Evolutionary conservation across 306 rosid genomes (phyloP).

Genomic region (Ormosia emarginata): DNA sequence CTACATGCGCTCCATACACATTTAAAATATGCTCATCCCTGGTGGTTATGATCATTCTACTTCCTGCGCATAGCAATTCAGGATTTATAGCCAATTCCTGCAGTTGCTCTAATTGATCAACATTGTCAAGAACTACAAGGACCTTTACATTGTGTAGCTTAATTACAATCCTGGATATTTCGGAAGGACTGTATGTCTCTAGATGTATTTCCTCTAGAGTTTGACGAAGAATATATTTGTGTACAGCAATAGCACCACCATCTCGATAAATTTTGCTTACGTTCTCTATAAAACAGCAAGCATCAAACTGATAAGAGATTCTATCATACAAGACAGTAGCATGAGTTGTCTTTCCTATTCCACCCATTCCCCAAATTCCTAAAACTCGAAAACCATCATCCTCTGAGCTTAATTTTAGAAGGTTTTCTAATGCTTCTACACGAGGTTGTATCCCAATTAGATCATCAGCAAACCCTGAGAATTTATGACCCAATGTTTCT

Average conservation of each 20-base stretch:
- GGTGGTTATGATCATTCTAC: conserved; percentile 1
- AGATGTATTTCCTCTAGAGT: neutral
- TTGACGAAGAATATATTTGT: neutral
- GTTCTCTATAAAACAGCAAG: neutral
- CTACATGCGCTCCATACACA: neutral
- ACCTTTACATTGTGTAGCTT: neutral
- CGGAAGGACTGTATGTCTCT: neutral
- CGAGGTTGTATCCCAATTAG: conserved; percentile 14
- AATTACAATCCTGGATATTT: neutral
- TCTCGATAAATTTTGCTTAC: neutral
- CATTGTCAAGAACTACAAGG: conserved; percentile 4
- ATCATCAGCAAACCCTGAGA: neutral
- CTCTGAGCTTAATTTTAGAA: neutral
- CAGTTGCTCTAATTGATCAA: neutral
- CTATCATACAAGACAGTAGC: neutral
- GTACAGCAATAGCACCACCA: neutral
- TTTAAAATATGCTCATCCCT: neutral
- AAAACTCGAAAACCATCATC: neutral
- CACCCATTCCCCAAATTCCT: conserved; percentile 18
- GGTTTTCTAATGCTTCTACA: neutral
- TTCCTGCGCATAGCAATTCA: neutral
- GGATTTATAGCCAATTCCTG: neutral
- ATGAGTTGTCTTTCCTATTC: conserved; percentile 18
- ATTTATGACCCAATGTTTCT: neutral
- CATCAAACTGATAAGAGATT: neutral